Conservation (phyloP, 805 yeast species). For the Wickerhamomyces xylosicus region DNA sequence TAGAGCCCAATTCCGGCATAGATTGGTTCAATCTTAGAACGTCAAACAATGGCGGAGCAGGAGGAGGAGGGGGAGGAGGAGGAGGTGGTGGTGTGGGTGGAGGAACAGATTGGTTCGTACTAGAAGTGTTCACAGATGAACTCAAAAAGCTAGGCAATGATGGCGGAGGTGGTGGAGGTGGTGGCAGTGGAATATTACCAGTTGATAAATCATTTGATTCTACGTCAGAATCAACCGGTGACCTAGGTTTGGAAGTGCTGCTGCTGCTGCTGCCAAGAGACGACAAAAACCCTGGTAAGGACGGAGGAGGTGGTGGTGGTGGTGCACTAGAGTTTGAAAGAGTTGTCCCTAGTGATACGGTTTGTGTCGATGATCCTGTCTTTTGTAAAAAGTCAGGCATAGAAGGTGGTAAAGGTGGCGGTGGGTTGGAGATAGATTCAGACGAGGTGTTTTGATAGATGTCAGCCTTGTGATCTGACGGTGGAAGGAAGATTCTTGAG, state of each 20-base stretch:
- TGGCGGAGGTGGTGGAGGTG: conserved; percentile 14
- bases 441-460: conserved; percentile 12
- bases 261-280: not conserved
- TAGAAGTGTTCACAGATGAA: conserved; percentile 11
- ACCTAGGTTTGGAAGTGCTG: no score
- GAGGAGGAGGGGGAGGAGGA: not conserved
- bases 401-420: conserved; percentile 27
- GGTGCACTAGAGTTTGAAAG: not conserved
- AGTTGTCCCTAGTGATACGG: not conserved
- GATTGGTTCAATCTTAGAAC: no score
- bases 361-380: not conserved
- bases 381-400: conserved; percentile 12
- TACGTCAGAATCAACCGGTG: no score
- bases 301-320: conserved; percentile 13
- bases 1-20: no score
- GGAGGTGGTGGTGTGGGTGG: conserved; percentile 3
- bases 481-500: conserved; percentile 22
- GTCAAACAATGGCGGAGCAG: not conserved
- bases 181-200: conserved; percentile 6
- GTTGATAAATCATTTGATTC: conserved; percentile 1
- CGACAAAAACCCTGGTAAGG: conserved; percentile 2
- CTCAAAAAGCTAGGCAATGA: not conserved
- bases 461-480: conserved; percentile 5
- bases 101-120: no score
- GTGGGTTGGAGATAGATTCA: not conserved